Evolutionary conservation across 179 eudicot genomes (phyloP).

Genomic region (Gypsophila paniculata): DNA sequence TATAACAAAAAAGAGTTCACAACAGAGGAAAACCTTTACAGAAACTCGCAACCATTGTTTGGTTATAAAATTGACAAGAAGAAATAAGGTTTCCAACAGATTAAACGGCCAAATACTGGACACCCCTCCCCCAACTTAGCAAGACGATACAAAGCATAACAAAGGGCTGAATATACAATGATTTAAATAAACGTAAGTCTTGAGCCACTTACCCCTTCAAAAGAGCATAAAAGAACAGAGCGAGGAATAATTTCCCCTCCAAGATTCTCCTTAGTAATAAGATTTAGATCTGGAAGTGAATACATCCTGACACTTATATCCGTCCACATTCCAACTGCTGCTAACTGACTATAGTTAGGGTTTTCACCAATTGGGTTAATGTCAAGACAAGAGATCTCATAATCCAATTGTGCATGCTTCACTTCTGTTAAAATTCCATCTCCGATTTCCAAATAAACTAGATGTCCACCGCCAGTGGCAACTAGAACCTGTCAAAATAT

Average conservation of each 20-base stretch:
- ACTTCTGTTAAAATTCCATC: slow-evolving; percentile 71
- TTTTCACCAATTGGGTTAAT: slow-evolving; percentile 85
- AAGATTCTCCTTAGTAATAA: slow-evolving; percentile 69
- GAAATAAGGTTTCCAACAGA: neutral
- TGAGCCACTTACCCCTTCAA: slow-evolving; percentile 78
- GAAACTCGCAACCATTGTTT: neutral
- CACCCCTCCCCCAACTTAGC: neutral
- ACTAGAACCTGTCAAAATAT: slow-evolving; percentile 61
- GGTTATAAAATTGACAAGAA: neutral
- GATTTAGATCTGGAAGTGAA: slow-evolving; percentile 88
- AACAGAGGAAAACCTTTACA: too few species aligned
- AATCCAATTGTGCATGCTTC: slow-evolving; percentile 74
- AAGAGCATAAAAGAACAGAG: slow-evolving; percentile 88
- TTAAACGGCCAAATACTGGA: neutral
- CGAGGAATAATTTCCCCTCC: slow-evolving; percentile 99
- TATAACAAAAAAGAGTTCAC: too few species aligned
- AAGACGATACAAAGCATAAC: neutral
- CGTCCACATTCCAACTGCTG: slow-evolving; percentile 99
- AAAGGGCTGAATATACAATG: neutral
- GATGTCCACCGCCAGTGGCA: slow-evolving; percentile 94
- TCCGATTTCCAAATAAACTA: slow-evolving; percentile 88
- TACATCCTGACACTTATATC: slow-evolving; percentile 83
- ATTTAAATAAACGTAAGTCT: neutral
- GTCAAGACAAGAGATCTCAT: slow-evolving; percentile 93
- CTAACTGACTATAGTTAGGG: slow-evolving; percentile 75